phyloP scores from a whole-genome alignment of 1,139 yeast species.

The Geotrichum candidum region DNA sequence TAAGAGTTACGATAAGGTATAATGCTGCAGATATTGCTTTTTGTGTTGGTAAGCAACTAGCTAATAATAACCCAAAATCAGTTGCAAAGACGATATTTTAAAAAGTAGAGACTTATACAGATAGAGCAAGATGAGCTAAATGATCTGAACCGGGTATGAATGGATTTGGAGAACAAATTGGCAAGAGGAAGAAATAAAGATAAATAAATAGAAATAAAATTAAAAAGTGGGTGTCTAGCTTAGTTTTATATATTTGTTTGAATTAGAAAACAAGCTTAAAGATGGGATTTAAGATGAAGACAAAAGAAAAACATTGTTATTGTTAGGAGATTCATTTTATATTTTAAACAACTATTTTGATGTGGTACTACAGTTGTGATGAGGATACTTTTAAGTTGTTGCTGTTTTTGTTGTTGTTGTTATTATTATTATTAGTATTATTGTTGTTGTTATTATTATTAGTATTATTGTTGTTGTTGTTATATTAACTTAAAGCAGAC shows the following conservation, averaged over 20 bases:
- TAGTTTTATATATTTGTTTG: constrained; percentile 2
- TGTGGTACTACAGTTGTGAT: not conserved
- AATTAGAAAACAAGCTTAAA: not conserved
- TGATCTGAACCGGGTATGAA: not conserved
- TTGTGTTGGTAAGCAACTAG: not conserved
- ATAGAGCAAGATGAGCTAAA: not conserved
- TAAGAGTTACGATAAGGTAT: not conserved
- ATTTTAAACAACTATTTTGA: not conserved
- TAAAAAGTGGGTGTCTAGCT: not conserved
- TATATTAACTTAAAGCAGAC: not conserved
- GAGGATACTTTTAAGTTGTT: not conserved
- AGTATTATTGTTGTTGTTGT: not conserved
- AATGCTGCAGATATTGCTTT: not conserved
- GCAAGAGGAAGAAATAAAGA: not conserved
- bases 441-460: not conserved
- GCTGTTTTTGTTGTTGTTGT: not conserved
- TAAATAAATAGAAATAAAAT: not conserved
- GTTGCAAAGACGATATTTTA: not conserved
- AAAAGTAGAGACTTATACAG: not conserved
- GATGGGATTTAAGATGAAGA: not conserved
- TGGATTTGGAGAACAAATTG: not conserved
- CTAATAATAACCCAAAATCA: not conserved
- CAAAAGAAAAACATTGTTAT: no score
- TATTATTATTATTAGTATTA: not conserved
- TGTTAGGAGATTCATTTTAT: not conserved